Evolutionary conservation across 2,329 filamentous ascomycete genomes (phyloP).

Genomic region (Botrytis pseudocinerea): DNA sequence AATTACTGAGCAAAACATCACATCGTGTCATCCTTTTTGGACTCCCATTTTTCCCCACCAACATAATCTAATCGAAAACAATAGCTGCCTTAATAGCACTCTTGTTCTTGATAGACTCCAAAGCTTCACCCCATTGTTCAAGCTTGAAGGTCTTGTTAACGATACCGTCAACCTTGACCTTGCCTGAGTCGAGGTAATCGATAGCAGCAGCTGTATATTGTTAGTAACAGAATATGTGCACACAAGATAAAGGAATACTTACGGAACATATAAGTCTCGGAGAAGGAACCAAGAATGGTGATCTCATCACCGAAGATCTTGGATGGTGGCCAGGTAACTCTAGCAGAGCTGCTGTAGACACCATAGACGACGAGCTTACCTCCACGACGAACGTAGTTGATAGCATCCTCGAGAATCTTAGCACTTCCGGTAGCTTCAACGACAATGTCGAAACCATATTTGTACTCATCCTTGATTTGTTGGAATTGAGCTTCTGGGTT

Average conservation of each 20-base stretch:
- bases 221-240: slow-evolving; percentile 2
- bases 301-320: slow-evolving; percentile 71
- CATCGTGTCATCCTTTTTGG: not conserved
- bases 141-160: slow-evolving; percentile 73
- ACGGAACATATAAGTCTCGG: slow-evolving; percentile 72
- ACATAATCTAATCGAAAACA: slow-evolving; percentile 56
- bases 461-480: slow-evolving; percentile 63
- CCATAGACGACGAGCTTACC: slow-evolving; percentile 66
- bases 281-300: slow-evolving; percentile 72
- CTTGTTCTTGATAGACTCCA: slow-evolving; percentile 71
- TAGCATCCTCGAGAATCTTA: slow-evolving; percentile 68
- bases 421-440: slow-evolving; percentile 53
- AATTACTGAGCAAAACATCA: slow-evolving; percentile 3
- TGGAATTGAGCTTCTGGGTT: slow-evolving; percentile 60
- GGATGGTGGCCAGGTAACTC: slow-evolving; percentile 67
- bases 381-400: slow-evolving; percentile 70
- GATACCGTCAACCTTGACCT: slow-evolving; percentile 65
- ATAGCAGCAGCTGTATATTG: slow-evolving; percentile 54
- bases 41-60: not conserved
- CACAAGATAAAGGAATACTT: slow-evolving; percentile 33
- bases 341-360: slow-evolving; percentile 63
- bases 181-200: slow-evolving; percentile 58
- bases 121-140: slow-evolving; percentile 70
- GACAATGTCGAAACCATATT: slow-evolving; percentile 64
- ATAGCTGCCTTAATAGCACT: slow-evolving; percentile 73